Percentiles rank a stretch among this genome's conserved stretches.
These are phyloP conservation scores for Backusella tuberculispora DNA, from an alignment of 192 early-diverging fungal genomes.

Conservation along the genomic window DNA sequence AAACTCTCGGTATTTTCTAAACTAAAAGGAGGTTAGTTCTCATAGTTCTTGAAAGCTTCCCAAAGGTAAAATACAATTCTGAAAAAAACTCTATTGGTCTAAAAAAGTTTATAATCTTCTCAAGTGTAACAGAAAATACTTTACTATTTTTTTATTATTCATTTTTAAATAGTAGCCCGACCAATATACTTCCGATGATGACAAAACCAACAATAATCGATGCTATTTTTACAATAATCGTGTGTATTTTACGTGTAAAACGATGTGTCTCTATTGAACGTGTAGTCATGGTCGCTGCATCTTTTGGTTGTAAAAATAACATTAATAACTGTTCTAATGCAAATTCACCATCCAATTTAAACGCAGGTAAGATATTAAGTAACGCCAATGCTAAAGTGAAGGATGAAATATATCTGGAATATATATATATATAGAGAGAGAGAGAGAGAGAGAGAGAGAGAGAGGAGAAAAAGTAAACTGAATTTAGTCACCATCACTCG, in stretches of 20 bases:
- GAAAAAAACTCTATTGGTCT: too few species aligned
- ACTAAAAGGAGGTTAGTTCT: too few species aligned
- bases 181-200: conserved; percentile 37
- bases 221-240: conserved; percentile 23
- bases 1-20: too few species aligned
- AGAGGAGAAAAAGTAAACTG: not conserved
- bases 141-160: not conserved
- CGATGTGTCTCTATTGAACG: conserved; percentile 20
- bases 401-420: conserved; percentile 62
- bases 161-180: conserved; percentile 18
- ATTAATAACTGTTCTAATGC: conserved; percentile 45
- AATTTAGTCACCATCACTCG: not conserved
- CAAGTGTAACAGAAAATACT: too few species aligned
- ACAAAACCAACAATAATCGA: conserved; percentile 36
- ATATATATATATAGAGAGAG: too few species aligned
- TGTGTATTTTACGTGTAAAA: conserved; percentile 5
- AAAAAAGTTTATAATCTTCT: too few species aligned
- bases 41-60: too few species aligned
- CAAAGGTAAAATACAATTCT: too few species aligned
- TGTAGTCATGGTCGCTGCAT: not conserved
- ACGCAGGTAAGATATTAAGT: conserved; percentile 75
- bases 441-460: too few species aligned
- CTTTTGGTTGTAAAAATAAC: conserved; percentile 21
- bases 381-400: conserved; percentile 70
- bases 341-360: conserved; percentile 73